phyloP scores from a whole-genome alignment of 805 yeast genomes.

The Wickerhamomyces pijperi region DNA sequence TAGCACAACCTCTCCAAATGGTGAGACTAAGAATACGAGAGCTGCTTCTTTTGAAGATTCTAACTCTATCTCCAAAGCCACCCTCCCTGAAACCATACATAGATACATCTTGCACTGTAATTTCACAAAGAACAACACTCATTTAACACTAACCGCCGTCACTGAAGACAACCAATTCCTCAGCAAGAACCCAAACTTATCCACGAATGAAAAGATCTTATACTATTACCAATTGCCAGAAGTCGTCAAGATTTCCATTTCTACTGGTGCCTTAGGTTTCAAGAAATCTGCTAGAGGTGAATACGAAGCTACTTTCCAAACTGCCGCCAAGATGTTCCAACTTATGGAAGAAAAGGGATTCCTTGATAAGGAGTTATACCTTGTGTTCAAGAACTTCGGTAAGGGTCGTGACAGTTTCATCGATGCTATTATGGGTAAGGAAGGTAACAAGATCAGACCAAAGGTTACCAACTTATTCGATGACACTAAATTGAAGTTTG shows the following conservation, averaged over 20 bases:
- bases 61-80: slow-evolving; percentile 4
- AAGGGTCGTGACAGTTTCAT: slow-evolving; percentile 83
- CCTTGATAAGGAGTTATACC: slow-evolving; percentile 54
- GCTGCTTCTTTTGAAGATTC: background rate
- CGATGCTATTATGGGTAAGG: slow-evolving; percentile 79
- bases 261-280: slow-evolving; percentile 85
- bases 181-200: slow-evolving; percentile 39
- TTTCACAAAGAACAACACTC: slow-evolving; percentile 77
- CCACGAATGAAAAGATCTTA: slow-evolving; percentile 61
- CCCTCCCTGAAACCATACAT: slow-evolving; percentile 25
- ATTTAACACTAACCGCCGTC: slow-evolving; percentile 62
- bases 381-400: slow-evolving; percentile 74
- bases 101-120: slow-evolving; percentile 66
- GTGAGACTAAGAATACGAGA: background rate
- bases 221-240: slow-evolving; percentile 75
- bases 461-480: slow-evolving; percentile 65
- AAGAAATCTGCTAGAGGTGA: slow-evolving; percentile 84
- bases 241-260: slow-evolving; percentile 51
- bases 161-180: slow-evolving; percentile 52
- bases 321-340: slow-evolving; percentile 62
- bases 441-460: slow-evolving; percentile 63
- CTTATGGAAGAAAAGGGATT: slow-evolving; percentile 52
- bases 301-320: slow-evolving; percentile 87
- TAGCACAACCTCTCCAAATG: slow-evolving; percentile 1
- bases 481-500: slow-evolving; percentile 74